Evolutionary conservation across 2,329 filamentous ascomycete genomes (phyloP), one percentile per base, ranked within the genome.

Genomic region (Fusarium transvaalense): DNA sequence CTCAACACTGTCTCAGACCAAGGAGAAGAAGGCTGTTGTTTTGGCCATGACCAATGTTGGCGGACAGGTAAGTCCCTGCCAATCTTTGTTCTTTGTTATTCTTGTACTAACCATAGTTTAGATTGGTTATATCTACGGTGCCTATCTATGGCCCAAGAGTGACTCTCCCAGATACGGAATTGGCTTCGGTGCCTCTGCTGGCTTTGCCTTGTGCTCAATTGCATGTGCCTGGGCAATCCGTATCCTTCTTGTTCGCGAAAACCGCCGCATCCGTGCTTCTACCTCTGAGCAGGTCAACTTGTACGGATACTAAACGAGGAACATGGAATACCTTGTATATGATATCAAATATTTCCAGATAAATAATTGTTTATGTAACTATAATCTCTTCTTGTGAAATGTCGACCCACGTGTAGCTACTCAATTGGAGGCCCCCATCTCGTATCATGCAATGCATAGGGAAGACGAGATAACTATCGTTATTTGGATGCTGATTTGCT

Each of bases 101-200:
- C 10, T 5, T 8, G n/a, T 50, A 12, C 45, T 68, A 34, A 71
- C 13, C 2, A 9, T 25, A 1, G 0, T 1, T 29, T 17, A 73
- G 67, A 81, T 82, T 15, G 81, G 79, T 3, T 84, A 83, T 68
- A 82, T 85, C 43, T 85, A 83, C 69, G 82, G 82, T n/a, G 82
- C 82, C 3, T 85, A 85, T 63, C 75, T 85, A 5, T 85, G 83
- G 82, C 82, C 82, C 6, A 78, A 79, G 23, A 78, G 64, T 10
- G 82, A 84, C 56, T 76, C 74, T 35, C 83, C 83, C 0, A 76
- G 82, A 23, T 85, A 84, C 61, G 77, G 75, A 1, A 82, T 84
- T 50, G 79, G 78, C 0, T 80, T 82, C 15, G 81, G 80, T 7
- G 81, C 82, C 14, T 84, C 81, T 1, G 77, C 81, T 3, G 82